A percentile compares a stretch with the other conserved stretches of the same genome.
These are phyloP conservation scores for Clonostachys rosea DNA, from an alignment of 2,329 filamentous ascomycete species.

Conservation along the genomic window DNA sequence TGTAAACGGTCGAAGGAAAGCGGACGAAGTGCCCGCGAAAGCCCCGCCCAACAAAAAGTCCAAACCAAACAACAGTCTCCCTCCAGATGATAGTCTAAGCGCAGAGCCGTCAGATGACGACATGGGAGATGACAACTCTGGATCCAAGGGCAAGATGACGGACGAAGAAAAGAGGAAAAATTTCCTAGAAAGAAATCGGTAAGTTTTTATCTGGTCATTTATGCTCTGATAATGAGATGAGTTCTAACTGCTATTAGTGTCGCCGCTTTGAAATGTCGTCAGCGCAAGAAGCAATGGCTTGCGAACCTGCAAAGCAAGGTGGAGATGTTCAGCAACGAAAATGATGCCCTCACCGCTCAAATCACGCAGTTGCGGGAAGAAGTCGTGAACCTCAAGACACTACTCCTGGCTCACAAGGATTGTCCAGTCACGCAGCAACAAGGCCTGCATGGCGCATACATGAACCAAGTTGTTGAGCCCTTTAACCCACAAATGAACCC, in stretches of 20 bases:
- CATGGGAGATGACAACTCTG: constrained; percentile 43
- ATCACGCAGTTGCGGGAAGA: constrained; percentile 86
- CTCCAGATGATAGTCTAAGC: constrained; percentile 5
- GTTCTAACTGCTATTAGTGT: constrained; percentile 52
- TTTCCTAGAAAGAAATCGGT: constrained; percentile 95
- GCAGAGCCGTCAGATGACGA: constrained; percentile 46
- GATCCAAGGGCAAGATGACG: constrained; percentile 74
- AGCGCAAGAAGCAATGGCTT: constrained; percentile 98
- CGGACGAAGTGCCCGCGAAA: constrained; percentile 59
- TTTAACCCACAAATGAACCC: constrained; percentile 54
- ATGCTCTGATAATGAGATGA: constrained; percentile 1
- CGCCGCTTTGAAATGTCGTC: constrained; percentile 91
- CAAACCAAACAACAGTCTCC: constrained; percentile 38
- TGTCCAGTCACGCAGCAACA: constrained; percentile 90
- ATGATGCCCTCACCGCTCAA: constrained; percentile 79
- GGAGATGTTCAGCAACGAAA: constrained; percentile 87
- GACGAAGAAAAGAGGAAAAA: constrained; percentile 99
- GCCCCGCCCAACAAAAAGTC: constrained; percentile 64
- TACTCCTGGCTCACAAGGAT: constrained; percentile 91
- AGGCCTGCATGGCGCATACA: constrained; percentile 50
- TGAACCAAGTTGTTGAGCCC: constrained; percentile 51
- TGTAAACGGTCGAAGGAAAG: constrained; percentile 71
- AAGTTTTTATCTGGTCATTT: constrained; percentile 24
- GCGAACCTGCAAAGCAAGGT: constrained; percentile 93
- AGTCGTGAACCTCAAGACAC: constrained; percentile 89